Percentiles rank a stretch among this genome's conserved stretches.
These are phyloP conservation scores for Trapa bicornis DNA, from an alignment of 345 rosid genomes.

Conservation along the genomic window DNA sequence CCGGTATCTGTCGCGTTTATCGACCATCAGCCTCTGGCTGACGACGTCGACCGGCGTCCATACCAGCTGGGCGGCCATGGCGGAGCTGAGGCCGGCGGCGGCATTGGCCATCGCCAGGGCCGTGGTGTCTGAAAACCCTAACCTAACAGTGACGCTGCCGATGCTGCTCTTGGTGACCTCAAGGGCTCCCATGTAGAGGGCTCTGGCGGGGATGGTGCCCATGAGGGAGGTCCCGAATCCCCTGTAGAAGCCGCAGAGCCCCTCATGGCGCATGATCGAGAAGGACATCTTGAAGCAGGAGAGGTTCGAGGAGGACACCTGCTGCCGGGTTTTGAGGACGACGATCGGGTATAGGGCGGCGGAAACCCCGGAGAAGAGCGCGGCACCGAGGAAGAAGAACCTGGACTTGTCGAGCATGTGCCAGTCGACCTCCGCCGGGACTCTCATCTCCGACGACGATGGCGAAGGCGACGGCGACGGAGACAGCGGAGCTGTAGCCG, in stretches of 20 bases:
- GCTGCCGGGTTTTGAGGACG: slow-evolving; percentile 79
- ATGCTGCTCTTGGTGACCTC: slow-evolving; percentile 81
- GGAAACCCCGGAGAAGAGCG: slow-evolving; percentile 84
- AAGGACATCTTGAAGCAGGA: slow-evolving; percentile 51
- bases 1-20: slow-evolving; percentile 27
- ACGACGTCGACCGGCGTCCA: slow-evolving; percentile 93
- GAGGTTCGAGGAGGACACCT: slow-evolving; percentile 43
- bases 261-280: slow-evolving; percentile 56
- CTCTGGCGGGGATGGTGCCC: slow-evolving; percentile 91
- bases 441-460: slow-evolving; percentile 35
- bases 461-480: too few relatives aligned
- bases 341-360: slow-evolving; percentile 75
- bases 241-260: slow-evolving; percentile 65
- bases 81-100: slow-evolving; percentile 76
- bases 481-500: slow-evolving; percentile 23
- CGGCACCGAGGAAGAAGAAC: slow-evolving; percentile 82
- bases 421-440: slow-evolving; percentile 89
- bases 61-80: slow-evolving; percentile 78
- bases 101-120: slow-evolving; percentile 65
- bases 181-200: slow-evolving; percentile 79
- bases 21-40: slow-evolving; percentile 86
- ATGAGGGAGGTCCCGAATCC: slow-evolving; percentile 83
- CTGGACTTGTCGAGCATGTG: slow-evolving; percentile 91
- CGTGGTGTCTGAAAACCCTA: slow-evolving; percentile 62
- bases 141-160: slow-evolving; percentile 50